Evolutionary conservation across 768 basidiomycete genomes (phyloP).

Genomic region (Russula sp.): DNA sequence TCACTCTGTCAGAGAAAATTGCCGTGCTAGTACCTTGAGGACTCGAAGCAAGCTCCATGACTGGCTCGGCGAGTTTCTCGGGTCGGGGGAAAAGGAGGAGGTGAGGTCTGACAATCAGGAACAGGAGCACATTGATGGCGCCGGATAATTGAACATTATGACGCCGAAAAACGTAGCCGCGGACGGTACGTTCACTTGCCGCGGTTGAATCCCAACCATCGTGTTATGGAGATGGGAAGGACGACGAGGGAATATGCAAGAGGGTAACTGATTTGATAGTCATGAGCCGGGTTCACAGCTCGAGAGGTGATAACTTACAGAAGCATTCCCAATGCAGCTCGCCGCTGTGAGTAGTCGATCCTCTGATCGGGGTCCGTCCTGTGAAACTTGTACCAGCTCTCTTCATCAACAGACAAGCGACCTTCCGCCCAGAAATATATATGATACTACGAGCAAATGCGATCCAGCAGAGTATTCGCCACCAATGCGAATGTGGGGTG

Average conservation of each 20-base stretch:
- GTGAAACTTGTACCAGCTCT: constrained; percentile 34
- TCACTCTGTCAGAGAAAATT: background rate
- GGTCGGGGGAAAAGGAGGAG: constrained; percentile 37
- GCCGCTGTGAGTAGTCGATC: constrained; percentile 12
- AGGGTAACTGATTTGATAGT: constrained; percentile 36
- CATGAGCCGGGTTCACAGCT: constrained; percentile 2
- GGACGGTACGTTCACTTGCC: constrained; percentile 32
- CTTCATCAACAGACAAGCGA: constrained; percentile 37
- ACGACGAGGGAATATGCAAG: constrained; percentile 40
- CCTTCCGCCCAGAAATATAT: constrained; percentile 41
- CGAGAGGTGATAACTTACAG: constrained; percentile 31
- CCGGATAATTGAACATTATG: constrained; percentile 42
- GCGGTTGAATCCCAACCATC: constrained; percentile 40
- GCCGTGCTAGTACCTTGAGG: background rate
- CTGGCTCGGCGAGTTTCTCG: background rate
- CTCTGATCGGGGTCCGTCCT: constrained; percentile 18
- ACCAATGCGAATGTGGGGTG: too few species aligned
- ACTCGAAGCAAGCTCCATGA: background rate
- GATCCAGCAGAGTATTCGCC: constrained; percentile 46
- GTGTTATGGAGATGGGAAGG: constrained; percentile 42
- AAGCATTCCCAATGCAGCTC: constrained; percentile 29
- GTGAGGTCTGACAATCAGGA: constrained; percentile 40
- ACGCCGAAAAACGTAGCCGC: constrained; percentile 38
- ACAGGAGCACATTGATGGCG: constrained; percentile 41
- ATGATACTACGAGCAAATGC: constrained; percentile 38